Conservation (phyloP, 2,329 filamentous ascomycete genomes). For the Akanthomyces uredinophilus region DNA sequence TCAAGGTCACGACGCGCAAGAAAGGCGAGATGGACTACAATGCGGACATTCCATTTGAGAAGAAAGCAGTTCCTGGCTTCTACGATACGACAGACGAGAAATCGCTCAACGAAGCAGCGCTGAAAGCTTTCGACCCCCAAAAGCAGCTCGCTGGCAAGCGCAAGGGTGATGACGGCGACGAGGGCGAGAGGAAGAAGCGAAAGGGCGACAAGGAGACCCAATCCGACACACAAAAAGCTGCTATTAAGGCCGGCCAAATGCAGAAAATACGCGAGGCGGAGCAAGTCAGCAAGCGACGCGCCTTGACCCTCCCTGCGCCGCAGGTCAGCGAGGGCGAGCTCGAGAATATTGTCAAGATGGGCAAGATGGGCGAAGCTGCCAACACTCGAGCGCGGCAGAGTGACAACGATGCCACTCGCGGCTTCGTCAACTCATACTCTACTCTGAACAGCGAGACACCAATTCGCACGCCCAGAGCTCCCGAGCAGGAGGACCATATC, state of each 20-base stretch:
- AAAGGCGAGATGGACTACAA: slow-evolving; percentile 99
- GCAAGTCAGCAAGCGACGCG: slow-evolving; percentile 86
- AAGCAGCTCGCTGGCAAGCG: slow-evolving; percentile 89
- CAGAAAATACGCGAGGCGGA: slow-evolving; percentile 94
- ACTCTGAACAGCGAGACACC: slow-evolving; percentile 76
- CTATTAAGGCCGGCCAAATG: slow-evolving; percentile 87
- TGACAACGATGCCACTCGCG: slow-evolving; percentile 79
- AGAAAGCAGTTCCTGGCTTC: slow-evolving; percentile 80
- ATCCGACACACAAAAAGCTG: slow-evolving; percentile 77
- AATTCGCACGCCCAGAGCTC: slow-evolving; percentile 85
- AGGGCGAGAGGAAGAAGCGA: slow-evolving; percentile 74
- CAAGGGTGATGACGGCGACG: slow-evolving; percentile 86
- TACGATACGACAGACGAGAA: slow-evolving; percentile 88
- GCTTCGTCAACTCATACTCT: slow-evolving; percentile 82
- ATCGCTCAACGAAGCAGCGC: slow-evolving; percentile 72
- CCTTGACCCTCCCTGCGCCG: slow-evolving; percentile 77
- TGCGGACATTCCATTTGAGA: slow-evolving; percentile 96
- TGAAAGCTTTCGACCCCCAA: slow-evolving; percentile 81
- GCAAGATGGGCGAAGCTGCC: slow-evolving; percentile 84
- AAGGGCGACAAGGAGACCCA: slow-evolving; percentile 82
- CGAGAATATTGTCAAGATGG: slow-evolving; percentile 98
- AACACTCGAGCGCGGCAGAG: slow-evolving; percentile 68
- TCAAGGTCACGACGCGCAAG: slow-evolving; percentile 88
- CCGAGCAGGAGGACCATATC: slow-evolving; percentile 89
- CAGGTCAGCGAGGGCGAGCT: slow-evolving; percentile 91